Evolutionary conservation across 83 land plant genomes (phyloP).

Genomic region (Picea abies): DNA sequence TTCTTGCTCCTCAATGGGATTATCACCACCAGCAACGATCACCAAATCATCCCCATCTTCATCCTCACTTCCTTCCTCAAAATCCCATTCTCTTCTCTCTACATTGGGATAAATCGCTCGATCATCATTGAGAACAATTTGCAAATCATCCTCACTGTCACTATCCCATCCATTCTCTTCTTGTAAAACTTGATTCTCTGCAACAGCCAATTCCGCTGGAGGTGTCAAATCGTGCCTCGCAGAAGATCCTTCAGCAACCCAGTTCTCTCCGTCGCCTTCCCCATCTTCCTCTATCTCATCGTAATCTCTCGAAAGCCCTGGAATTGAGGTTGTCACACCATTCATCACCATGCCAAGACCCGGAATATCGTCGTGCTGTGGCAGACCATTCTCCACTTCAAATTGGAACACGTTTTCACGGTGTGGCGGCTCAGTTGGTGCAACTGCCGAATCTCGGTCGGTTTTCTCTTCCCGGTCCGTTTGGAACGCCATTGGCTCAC

Average conservation of each 20-base stretch:
- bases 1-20: constrained; percentile 48
- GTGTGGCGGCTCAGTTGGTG: neutral
- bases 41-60: constrained; percentile 47
- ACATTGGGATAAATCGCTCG: constrained; percentile 14
- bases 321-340: neutral
- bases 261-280: neutral
- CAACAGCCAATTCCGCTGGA: neutral
- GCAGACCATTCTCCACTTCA: neutral
- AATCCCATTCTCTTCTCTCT: constrained; percentile 27
- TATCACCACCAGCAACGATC: constrained; percentile 25
- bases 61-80: constrained; percentile 35
- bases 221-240: neutral
- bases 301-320: neutral
- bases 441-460: neutral
- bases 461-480: too few species aligned
- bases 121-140: constrained; percentile 68
- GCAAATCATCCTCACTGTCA: constrained; percentile 80
- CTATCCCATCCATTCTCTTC: constrained; percentile 60
- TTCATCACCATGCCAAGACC: constrained; percentile 18
- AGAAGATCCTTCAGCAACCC: neutral
- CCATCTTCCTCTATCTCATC: constrained; percentile 4
- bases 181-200: neutral
- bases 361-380: constrained; percentile 13
- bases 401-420: neutral
- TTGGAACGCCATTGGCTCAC: neutral